These are phyloP conservation scores for Wickerhamiella kurtzmanii DNA, from an alignment of 805 yeast genomes.

Conservation along the genomic window DNA sequence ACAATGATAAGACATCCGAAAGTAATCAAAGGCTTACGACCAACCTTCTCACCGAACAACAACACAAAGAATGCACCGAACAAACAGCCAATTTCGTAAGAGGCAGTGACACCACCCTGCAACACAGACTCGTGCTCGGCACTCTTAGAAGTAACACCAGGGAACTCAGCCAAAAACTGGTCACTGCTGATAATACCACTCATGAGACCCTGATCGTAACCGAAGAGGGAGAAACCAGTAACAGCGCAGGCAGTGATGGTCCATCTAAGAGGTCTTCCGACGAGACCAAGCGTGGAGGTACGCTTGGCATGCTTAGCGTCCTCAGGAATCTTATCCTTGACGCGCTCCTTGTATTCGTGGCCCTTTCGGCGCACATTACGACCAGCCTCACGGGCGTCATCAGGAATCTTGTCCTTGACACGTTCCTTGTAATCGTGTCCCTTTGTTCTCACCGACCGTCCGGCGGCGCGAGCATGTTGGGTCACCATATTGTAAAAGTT, in stretches of 20 bases:
- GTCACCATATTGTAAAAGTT: conserved; percentile 2
- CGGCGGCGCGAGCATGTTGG: conserved; percentile 5
- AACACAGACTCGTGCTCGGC: conserved; percentile 39
- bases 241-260: conserved; percentile 47
- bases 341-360: not conserved
- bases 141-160: conserved; percentile 22
- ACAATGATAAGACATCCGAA: conserved; percentile 43
- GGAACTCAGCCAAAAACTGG: conserved; percentile 50
- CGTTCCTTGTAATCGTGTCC: not conserved
- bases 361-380: conserved; percentile 2
- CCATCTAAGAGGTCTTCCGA: conserved; percentile 39
- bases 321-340: conserved; percentile 14
- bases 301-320: conserved; percentile 14
- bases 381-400: conserved; percentile 8
- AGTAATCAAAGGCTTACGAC: conserved; percentile 52
- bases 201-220: conserved; percentile 34
- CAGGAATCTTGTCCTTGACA: conserved; percentile 13
- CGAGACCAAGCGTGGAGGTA: conserved; percentile 43
- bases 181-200: conserved; percentile 34
- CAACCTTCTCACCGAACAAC: conserved; percentile 45
- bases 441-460: not conserved
- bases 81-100: conserved; percentile 64
- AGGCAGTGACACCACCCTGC: conserved; percentile 47
- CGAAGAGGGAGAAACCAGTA: conserved; percentile 46
- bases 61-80: conserved; percentile 55